Evolutionary conservation across 2,329 filamentous ascomycete genomes (phyloP).

Genomic region (Aspergillus fischeri): DNA sequence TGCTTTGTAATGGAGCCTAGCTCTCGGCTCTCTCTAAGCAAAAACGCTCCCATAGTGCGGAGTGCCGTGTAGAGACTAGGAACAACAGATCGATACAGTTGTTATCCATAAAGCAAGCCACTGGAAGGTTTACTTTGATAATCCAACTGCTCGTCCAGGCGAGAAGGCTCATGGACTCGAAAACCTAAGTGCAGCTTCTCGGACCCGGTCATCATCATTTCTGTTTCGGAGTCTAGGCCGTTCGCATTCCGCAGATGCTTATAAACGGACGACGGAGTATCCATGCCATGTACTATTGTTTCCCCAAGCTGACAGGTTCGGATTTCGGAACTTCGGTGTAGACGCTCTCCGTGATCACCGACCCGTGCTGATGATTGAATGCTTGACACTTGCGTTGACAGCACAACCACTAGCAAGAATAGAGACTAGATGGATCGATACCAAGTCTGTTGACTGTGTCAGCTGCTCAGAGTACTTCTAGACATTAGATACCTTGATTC

Average conservation of each 20-base stretch:
- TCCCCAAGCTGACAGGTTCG: not conserved
- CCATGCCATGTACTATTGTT: too few relatives aligned
- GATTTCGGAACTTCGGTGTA: conserved; percentile 4
- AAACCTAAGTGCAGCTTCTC: too few relatives aligned
- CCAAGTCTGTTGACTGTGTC: too few relatives aligned
- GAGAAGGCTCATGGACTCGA: not conserved
- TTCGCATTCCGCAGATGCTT: not conserved
- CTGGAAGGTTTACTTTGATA: not conserved
- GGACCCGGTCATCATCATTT: not conserved
- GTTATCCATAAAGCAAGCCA: not conserved
- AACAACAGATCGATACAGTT: not conserved
- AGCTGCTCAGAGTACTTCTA: too few relatives aligned
- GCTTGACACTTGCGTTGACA: not conserved
- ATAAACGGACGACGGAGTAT: too few relatives aligned
- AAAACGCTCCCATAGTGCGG: not conserved
- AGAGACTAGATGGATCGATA: not conserved
- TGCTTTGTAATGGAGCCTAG: not conserved
- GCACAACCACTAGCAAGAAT: not conserved
- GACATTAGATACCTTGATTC: too few relatives aligned
- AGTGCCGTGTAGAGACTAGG: too few relatives aligned
- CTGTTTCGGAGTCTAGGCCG: not conserved
- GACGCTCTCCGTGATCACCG: conserved; percentile 9
- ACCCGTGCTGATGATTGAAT: not conserved
- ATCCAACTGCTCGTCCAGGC: not conserved
- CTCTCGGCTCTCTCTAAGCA: not conserved